phyloP scores from a whole-genome alignment of 371 early-diverging fungal species.

The Apophysomyces trapeziformis region DNA sequence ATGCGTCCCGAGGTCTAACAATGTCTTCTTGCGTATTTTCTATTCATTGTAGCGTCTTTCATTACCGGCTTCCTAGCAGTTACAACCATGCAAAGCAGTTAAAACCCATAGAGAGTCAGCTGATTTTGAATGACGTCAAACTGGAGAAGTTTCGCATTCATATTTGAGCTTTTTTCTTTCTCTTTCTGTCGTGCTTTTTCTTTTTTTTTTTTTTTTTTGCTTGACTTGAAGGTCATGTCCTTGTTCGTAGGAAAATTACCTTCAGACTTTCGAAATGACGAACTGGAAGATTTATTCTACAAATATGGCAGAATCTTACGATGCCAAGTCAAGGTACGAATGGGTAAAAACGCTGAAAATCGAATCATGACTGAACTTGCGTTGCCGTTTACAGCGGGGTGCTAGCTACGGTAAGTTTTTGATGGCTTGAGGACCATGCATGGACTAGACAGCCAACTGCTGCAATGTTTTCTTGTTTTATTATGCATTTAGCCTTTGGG shows the following conservation, averaged over 20 bases:
- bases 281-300: conserved; percentile 73
- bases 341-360: conserved; percentile 8
- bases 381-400: conserved; percentile 18
- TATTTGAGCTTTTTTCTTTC: not conserved
- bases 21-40: too few species aligned
- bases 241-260: conserved; percentile 67
- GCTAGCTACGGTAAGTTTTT: not conserved
- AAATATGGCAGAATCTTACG: conserved; percentile 77
- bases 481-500: conserved; percentile 48
- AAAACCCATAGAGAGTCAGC: too few species aligned
- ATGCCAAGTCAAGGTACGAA: conserved; percentile 66
- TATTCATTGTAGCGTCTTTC: too few species aligned
- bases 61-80: too few species aligned
- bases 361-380: too few species aligned
- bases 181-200: not conserved
- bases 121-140: too few species aligned
- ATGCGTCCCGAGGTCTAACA: too few species aligned
- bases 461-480: not conserved
- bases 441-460: not conserved
- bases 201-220: not conserved
- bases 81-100: too few species aligned
- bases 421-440: not conserved
- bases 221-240: conserved; percentile 25
- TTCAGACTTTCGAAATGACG: conserved; percentile 59
- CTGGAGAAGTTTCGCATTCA: too few species aligned